phyloP scores from a whole-genome alignment of 805 yeast genomes.

The Zygosaccharomyces bisporus region DNA sequence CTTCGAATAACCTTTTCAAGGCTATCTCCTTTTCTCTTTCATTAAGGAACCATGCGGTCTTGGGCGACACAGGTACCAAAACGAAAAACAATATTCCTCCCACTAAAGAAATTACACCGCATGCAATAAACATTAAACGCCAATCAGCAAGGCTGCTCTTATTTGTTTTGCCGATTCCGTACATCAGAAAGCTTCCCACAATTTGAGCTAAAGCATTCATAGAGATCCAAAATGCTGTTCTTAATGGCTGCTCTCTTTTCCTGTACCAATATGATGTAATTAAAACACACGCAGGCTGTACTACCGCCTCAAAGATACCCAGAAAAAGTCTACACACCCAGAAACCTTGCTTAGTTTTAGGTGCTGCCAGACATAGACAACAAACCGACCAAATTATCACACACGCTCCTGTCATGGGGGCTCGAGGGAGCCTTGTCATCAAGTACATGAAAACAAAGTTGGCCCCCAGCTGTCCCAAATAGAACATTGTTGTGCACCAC shows the following conservation, averaged over 20 bases:
- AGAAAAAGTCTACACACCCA: constrained; percentile 23
- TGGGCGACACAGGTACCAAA: constrained; percentile 38
- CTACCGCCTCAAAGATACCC: constrained; percentile 31
- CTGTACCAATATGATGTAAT: constrained; percentile 18
- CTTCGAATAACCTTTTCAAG: constrained; percentile 26
- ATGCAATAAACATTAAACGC: constrained; percentile 24
- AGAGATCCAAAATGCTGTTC: constrained; percentile 37
- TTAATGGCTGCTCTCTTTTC: constrained; percentile 32
- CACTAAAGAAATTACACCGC: constrained; percentile 39
- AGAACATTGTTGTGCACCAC: constrained; percentile 41
- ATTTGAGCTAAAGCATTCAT: constrained; percentile 33
- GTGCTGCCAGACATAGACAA: constrained; percentile 20
- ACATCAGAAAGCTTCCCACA: constrained; percentile 28
- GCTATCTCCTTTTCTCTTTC: constrained; percentile 33
- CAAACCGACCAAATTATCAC: constrained; percentile 19
- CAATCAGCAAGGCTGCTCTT: constrained; percentile 26
- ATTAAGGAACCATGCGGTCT: constrained; percentile 34
- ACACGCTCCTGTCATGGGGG: constrained; percentile 26
- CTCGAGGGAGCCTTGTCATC: constrained; percentile 25
- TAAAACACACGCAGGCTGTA: constrained; percentile 36
- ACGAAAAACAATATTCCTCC: constrained; percentile 34
- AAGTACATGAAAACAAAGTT: constrained; percentile 21
- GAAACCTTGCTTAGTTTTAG: constrained; percentile 15
- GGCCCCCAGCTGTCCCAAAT: constrained; percentile 40
- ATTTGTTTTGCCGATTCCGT: constrained; percentile 27